Conservation (phyloP, 2,329 filamentous ascomycete species). For the Calonectria hawksworthii region DNA sequence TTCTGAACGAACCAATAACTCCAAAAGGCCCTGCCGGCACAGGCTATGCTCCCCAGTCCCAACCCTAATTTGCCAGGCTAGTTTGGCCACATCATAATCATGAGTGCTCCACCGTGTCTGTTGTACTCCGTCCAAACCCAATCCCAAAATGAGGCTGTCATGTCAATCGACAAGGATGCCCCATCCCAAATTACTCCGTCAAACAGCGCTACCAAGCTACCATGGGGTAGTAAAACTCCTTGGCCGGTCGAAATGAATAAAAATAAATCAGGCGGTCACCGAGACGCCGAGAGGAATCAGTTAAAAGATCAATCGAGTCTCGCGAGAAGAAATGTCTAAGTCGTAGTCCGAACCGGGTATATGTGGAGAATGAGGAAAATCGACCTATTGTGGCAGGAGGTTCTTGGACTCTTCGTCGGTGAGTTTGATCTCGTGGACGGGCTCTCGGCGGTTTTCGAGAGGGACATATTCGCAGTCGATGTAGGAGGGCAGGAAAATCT, state of each 20-base stretch:
- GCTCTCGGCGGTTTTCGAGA: conserved; percentile 81
- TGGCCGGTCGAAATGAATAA: conserved; percentile 23
- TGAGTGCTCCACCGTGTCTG: conserved; percentile 43
- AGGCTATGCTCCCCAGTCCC: conserved; percentile 35
- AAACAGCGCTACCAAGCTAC: conserved; percentile 35
- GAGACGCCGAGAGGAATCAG: conserved; percentile 36
- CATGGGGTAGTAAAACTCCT: conserved; percentile 20
- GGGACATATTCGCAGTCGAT: conserved; percentile 81
- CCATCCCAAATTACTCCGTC: conserved; percentile 42
- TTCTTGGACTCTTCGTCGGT: conserved; percentile 82
- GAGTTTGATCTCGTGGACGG: conserved; percentile 82
- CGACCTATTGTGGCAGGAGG: conserved; percentile 74
- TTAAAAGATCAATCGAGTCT: conserved; percentile 36
- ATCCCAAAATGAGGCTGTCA: conserved; percentile 44
- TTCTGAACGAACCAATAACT: conserved; percentile 27
- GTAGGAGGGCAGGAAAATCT: conserved; percentile 86
- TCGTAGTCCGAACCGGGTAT: conserved; percentile 38
- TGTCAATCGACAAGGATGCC: conserved; percentile 40
- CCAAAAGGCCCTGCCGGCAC: conserved; percentile 30
- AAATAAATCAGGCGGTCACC: conserved; percentile 33
- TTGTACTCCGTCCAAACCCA: conserved; percentile 45
- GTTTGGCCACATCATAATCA: conserved; percentile 35
- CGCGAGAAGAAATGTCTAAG: conserved; percentile 48
- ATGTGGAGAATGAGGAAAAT: conserved; percentile 24
- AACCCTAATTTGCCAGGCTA: conserved; percentile 32